These are phyloP conservation scores for Ceratobasidium sp. DNA, from an alignment of 1,284 basidiomycete genomes.

Conservation along the genomic window DNA sequence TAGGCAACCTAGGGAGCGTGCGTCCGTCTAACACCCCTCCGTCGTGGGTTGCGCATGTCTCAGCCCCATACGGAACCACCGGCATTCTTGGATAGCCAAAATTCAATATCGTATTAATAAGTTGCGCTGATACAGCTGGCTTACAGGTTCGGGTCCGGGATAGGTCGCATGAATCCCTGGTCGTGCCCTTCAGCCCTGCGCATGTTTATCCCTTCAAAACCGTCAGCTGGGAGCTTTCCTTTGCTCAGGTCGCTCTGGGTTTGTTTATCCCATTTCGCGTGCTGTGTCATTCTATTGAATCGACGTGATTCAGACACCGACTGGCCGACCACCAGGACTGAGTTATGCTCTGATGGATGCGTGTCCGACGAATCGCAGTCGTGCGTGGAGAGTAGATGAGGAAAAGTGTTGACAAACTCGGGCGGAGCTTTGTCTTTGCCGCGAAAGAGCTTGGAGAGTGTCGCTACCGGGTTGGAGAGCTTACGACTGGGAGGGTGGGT, in stretches of 20 bases:
- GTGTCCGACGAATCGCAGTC: slow-evolving; percentile 48
- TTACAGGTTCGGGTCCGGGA: slow-evolving; percentile 30
- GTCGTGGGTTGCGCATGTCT: slow-evolving; percentile 33
- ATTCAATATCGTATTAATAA: background rate
- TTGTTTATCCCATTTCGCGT: slow-evolving; percentile 29
- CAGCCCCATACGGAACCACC: slow-evolving; percentile 25
- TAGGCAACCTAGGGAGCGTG: background rate
- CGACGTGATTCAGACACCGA: slow-evolving; percentile 17
- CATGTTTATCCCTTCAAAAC: slow-evolving; percentile 19
- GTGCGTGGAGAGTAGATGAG: slow-evolving; percentile 40
- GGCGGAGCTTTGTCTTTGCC: slow-evolving; percentile 32
- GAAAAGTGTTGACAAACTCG: slow-evolving; percentile 43
- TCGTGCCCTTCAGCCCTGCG: slow-evolving; percentile 12
- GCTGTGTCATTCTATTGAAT: background rate
- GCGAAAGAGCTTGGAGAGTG: slow-evolving; percentile 11
- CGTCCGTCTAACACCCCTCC: slow-evolving; percentile 22
- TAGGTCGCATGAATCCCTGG: slow-evolving; percentile 24
- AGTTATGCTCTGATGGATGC: slow-evolving; percentile 50
- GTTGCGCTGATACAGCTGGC: background rate
- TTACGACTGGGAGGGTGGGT: slow-evolving; percentile 23
- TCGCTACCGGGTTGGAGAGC: slow-evolving; percentile 19
- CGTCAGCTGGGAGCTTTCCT: slow-evolving; percentile 20
- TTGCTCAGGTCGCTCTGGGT: background rate
- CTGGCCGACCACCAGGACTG: slow-evolving; percentile 44
- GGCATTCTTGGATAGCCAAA: slow-evolving; percentile 11